Base-by-base conservation (phyloP, 768 basidiomycete species). In the Termitomyces sp. region DNA sequence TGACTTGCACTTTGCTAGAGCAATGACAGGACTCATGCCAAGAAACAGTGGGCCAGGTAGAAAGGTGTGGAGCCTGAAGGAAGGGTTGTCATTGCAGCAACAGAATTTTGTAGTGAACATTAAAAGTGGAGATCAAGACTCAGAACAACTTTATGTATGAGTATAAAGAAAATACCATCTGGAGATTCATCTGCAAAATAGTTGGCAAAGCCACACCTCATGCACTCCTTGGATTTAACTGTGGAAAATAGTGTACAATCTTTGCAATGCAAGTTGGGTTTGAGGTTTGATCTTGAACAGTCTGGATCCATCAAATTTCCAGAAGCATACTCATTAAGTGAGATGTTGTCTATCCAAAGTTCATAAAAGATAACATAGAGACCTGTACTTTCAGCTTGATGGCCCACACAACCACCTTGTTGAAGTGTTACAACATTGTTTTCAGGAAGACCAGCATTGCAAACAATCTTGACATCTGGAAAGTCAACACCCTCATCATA, bases 401-500 rank as follows among this genome's bases (percentile, higher is more conserved):
- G 52, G n/a, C 61, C 55, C 5, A 61, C 57, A 2, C 57, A 56
- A 5, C 63, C 63, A 7, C 46, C 63, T 12, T 58, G 54, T 42
- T 65, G 62, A n/a, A 65, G 56, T 0, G 53, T 50, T 18, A 60
- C 60, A 2, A 61, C 55, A n/a, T 58, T 50, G 7, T 53, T 52
- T 1, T 46, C 20, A 5, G 64, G 64, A 11, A 65, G 41, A 2
- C 62, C 62, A 15, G 51, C 58, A 7, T 43, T 58, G 35, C 64
- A 63, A 15, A 65, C 62, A 44, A 63, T 63, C 27, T 56, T 51
- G 3, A 65, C 60, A 29, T 65, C 62, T 2, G 58, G 64, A 56
- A 65, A 65, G 29, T 65, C 61, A 32, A 65, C 55, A 12, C 64
- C 61, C 62, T 41, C 10, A 62, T 32, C 5, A 20, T 31, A 10